phyloP scores from a whole-genome alignment of 2,329 filamentous ascomycete species.

The Hyphodiscus sp. region DNA sequence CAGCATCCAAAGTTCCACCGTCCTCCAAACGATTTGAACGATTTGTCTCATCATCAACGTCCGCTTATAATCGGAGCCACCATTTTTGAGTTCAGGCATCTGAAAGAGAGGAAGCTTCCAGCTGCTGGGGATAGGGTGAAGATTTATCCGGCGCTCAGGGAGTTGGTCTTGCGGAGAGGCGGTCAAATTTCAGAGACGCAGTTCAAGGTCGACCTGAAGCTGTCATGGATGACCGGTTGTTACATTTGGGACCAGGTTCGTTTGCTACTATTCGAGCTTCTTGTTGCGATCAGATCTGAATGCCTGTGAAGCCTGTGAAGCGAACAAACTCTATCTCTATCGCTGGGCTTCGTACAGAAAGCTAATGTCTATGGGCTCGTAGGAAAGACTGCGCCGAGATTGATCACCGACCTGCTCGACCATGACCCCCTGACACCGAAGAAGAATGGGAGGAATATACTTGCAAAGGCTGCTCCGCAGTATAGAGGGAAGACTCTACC shows the following conservation, averaged over 20 bases:
- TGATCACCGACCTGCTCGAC: slow-evolving; percentile 38
- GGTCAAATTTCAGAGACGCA: slow-evolving; percentile 4
- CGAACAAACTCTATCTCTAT: not conserved
- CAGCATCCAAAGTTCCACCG: too few species aligned
- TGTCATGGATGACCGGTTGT: slow-evolving; percentile 9
- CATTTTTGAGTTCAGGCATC: too few species aligned
- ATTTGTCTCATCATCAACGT: not conserved
- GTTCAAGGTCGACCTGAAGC: slow-evolving; percentile 9
- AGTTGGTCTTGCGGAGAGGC: not conserved
- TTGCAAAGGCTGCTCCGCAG: slow-evolving; percentile 51
- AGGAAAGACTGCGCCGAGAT: slow-evolving; percentile 46
- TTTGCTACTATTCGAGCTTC: not conserved
- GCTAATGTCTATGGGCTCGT: slow-evolving; percentile 12
- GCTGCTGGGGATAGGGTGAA: not conserved
- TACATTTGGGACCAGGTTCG: slow-evolving; percentile 16
- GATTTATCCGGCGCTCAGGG: not conserved
- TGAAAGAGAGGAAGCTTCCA: not conserved
- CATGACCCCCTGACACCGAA: slow-evolving; percentile 34
- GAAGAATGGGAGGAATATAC: slow-evolving; percentile 37
- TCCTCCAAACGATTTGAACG: too few species aligned
- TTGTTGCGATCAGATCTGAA: not conserved
- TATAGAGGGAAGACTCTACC: slow-evolving; percentile 30
- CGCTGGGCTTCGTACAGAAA: not conserved
- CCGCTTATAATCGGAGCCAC: too few species aligned
- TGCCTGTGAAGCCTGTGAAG: too few species aligned